Evolutionary conservation across 208 protist genomes (phyloP).

Genomic region (Wallacemonas rigidus): DNA sequence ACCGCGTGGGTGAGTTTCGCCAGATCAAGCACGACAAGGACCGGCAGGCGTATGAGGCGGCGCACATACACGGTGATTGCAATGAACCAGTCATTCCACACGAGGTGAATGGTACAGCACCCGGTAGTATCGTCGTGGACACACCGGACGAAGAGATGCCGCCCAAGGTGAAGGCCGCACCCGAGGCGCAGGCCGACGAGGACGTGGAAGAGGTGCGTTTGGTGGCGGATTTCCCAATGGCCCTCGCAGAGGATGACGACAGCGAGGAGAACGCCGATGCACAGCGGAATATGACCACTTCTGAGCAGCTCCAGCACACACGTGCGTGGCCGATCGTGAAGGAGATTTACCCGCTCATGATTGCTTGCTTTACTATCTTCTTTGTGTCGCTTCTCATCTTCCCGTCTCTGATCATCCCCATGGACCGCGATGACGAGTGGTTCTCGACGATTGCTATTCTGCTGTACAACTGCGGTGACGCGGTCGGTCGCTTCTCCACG

Average conservation of each 20-base stretch:
- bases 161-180: slow-evolving; percentile 22
- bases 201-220: slow-evolving; percentile 27
- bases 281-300: slow-evolving; percentile 58
- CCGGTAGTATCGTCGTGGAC: slow-evolving; percentile 31
- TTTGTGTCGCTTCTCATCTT: slow-evolving; percentile 80
- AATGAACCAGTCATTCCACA: neutral
- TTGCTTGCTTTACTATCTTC: slow-evolving; percentile 74
- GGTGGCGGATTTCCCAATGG: slow-evolving; percentile 2
- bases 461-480: slow-evolving; percentile 83
- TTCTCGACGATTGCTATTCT: slow-evolving; percentile 83
- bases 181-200: slow-evolving; percentile 24
- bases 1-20: slow-evolving; percentile 73
- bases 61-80: slow-evolving; percentile 8
- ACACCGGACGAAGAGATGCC: slow-evolving; percentile 18
- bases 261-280: slow-evolving; percentile 16
- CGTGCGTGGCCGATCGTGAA: slow-evolving; percentile 56
- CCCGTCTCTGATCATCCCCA: slow-evolving; percentile 68
- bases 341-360: slow-evolving; percentile 59
- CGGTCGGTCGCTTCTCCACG: slow-evolving; percentile 58
- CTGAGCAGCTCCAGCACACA: slow-evolving; percentile 58
- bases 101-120: slow-evolving; percentile 14
- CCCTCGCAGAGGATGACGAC: slow-evolving; percentile 10
- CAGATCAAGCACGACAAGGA: slow-evolving; percentile 27
- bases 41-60: slow-evolving; percentile 9
- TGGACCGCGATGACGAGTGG: slow-evolving; percentile 69